A percentile compares a stretch with the other conserved stretches of the same genome.
phyloP scores from a whole-genome alignment of 2,329 filamentous ascomycete species.

The Trichoderma sp. region DNA sequence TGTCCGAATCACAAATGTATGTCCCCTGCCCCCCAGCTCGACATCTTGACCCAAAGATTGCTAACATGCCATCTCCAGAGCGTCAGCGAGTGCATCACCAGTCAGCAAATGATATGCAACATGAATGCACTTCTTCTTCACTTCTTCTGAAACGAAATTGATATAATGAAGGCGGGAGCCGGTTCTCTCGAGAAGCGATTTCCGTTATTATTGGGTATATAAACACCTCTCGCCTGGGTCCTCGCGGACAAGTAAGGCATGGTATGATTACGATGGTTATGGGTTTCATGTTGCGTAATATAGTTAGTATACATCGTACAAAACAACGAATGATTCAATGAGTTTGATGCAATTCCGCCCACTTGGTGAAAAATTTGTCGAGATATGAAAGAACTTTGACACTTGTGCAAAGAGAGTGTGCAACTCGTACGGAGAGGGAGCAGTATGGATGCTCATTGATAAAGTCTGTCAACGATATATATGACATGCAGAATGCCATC shows the following conservation, averaged over 20 bases:
- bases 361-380: background rate
- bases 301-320: background rate
- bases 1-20: background rate
- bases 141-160: background rate
- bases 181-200: background rate
- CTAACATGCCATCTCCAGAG: background rate
- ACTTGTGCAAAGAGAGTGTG: background rate
- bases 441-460: background rate
- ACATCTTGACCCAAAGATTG: background rate
- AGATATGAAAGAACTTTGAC: background rate
- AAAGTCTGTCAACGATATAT: background rate
- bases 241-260: background rate
- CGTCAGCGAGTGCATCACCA: background rate
- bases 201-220: constrained; percentile 1
- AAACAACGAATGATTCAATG: background rate
- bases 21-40: background rate
- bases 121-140: constrained; percentile 7
- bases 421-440: background rate
- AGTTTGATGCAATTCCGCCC: background rate
- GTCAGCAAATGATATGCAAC: background rate
- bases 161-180: constrained; percentile 8
- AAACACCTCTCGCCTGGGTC: background rate
- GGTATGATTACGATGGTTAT: constrained; percentile 1
- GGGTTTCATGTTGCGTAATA: constrained; percentile 6
- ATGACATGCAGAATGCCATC: background rate